Percentiles rank a stretch among this genome's conserved stretches.
Conservation (phyloP, 768 basidiomycete species). For the Suillus fuscotomentosus region DNA sequence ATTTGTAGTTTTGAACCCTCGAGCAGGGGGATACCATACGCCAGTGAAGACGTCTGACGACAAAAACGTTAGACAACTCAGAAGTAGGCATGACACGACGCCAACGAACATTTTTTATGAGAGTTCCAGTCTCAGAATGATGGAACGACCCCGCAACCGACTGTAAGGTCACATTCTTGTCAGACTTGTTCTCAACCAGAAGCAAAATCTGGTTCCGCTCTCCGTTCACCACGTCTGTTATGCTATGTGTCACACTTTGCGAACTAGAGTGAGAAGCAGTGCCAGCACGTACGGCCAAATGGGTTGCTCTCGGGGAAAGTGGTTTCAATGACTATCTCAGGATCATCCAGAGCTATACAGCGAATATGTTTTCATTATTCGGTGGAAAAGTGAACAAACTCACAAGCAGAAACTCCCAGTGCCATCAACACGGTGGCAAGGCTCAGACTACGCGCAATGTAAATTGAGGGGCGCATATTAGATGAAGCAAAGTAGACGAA, state of each 20-base stretch:
- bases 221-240: conserved; percentile 79
- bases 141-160: conserved; percentile 67
- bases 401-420: conserved; percentile 31
- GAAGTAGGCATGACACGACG: background rate
- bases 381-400: conserved; percentile 9
- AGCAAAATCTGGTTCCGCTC: conserved; percentile 70
- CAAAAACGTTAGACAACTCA: conserved; percentile 2
- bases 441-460: conserved; percentile 27
- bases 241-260: background rate
- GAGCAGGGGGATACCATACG: conserved; percentile 51
- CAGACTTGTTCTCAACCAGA: conserved; percentile 73
- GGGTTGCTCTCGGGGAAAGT: conserved; percentile 71
- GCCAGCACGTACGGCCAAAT: conserved; percentile 63
- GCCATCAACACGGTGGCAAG: conserved; percentile 26
- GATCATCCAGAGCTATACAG: conserved; percentile 36
- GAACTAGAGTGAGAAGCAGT: background rate
- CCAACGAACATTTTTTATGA: conserved; percentile 72
- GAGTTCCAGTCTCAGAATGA: conserved; percentile 55
- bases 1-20: conserved; percentile 60
- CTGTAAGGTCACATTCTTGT: conserved; percentile 66
- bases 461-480: conserved; percentile 33
- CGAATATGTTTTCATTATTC: background rate
- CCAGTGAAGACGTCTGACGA: conserved; percentile 54
- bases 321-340: conserved; percentile 52
- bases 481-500: conserved; percentile 1